phyloP scores from a whole-genome alignment of 2,329 filamentous ascomycete species.

The Aspergillus carbonarius region DNA sequence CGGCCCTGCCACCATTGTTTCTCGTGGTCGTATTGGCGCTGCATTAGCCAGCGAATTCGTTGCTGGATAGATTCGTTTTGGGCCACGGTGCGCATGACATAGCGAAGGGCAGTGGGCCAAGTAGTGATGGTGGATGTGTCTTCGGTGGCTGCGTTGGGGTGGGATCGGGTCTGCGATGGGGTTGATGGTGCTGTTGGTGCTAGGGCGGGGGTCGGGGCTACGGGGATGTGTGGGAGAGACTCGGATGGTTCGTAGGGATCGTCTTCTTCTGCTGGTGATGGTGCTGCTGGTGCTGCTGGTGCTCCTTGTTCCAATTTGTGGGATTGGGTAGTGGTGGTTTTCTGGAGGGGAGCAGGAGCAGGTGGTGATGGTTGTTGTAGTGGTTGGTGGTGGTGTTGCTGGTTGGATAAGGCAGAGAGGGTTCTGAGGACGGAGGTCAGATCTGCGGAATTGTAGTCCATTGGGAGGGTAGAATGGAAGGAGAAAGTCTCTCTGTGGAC shows the following conservation, averaged over 20 bases:
- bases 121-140: constrained; percentile 52
- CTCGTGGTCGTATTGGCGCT: constrained; percentile 63
- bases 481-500: too few species aligned
- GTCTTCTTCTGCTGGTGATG: neutral
- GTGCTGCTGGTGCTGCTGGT: neutral
- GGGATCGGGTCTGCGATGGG: neutral
- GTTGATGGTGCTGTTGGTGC: neutral
- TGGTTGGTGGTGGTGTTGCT: constrained; percentile 9
- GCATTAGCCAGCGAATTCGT: constrained; percentile 58
- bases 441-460: constrained; percentile 34
- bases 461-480: neutral
- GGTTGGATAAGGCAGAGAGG: constrained; percentile 37
- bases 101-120: constrained; percentile 52
- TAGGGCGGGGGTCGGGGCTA: constrained; percentile 1
- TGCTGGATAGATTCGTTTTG: constrained; percentile 46
- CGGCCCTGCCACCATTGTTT: constrained; percentile 60
- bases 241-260: constrained; percentile 5
- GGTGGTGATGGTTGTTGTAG: neutral
- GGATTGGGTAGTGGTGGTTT: neutral
- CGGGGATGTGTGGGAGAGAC: neutral
- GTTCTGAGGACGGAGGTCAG: constrained; percentile 44
- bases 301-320: neutral
- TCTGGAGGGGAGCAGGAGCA: neutral
- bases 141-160: constrained; percentile 2
- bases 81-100: constrained; percentile 51